Evolutionary conservation across 2,329 filamentous ascomycete genomes (phyloP).

Genomic region (Aspergillus oerlinghausenensis): DNA sequence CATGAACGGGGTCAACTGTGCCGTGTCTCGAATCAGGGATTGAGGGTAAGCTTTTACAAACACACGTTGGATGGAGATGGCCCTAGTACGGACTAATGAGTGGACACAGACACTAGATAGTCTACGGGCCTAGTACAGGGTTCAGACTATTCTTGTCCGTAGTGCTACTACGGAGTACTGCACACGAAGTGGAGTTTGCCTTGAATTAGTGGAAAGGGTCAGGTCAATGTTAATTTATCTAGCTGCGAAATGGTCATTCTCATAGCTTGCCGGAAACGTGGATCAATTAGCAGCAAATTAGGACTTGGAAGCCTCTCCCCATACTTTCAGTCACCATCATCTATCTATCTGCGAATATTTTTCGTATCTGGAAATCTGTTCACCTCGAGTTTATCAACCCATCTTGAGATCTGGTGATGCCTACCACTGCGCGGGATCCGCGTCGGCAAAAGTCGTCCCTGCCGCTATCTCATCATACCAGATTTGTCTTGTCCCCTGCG

Average conservation of each 20-base stretch:
- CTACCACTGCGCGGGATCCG: conserved; percentile 24
- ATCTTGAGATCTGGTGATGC: too few species aligned
- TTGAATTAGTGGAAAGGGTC: neutral
- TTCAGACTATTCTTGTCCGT: too few species aligned
- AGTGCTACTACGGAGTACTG: too few species aligned
- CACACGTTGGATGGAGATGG: neutral
- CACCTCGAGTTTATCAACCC: too few species aligned
- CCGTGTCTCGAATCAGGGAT: neutral
- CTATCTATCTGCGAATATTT: too few species aligned
- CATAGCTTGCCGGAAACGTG: neutral
- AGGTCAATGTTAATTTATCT: neutral
- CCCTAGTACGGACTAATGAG: too few species aligned
- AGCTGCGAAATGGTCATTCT: neutral
- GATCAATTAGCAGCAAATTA: neutral
- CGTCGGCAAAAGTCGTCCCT: conserved; percentile 40
- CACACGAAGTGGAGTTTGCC: too few species aligned
- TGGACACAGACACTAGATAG: too few species aligned
- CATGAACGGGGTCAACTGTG: neutral
- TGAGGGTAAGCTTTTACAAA: neutral
- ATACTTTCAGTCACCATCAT: neutral
- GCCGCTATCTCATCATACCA: conserved; percentile 50
- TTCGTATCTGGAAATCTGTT: too few species aligned
- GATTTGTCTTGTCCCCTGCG: conserved; percentile 43
- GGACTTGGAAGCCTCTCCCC: neutral
- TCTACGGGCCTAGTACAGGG: too few species aligned